Base-by-base conservation (phyloP, 805 yeast genomes). In the Candida gorgasii region DNA sequence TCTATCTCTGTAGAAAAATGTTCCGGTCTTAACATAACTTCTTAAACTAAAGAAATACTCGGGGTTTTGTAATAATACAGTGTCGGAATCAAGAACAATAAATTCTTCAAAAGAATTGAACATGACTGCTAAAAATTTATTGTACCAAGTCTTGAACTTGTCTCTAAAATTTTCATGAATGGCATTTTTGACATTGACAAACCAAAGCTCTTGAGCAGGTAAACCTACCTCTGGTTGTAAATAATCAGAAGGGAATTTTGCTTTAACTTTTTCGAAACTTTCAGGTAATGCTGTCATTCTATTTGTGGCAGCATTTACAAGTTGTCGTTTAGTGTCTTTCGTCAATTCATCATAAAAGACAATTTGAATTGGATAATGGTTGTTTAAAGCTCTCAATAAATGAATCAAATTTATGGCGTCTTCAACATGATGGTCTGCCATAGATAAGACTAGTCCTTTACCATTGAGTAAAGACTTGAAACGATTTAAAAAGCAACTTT, bases 21-120 rank as follows among this genome's bases (percentile, higher is more conserved):
- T 64, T 1, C 73, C 72, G 3, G 59, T 58, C 8, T 54, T 45
- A 6, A 48, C 40, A 35, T 63, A 70, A 17, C 66, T 69, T 17
- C 52, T 45, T 17, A 61, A 40, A 4, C 59, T 50, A 49, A 65
- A 63, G 50, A 59, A 64, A 36, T 45, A 52, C 15, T 55, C 55
- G 3, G 67, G 65, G 17, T 44, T 51, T 42, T 59, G 58, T n/a
- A 65, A 50, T 36, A 72, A 51, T 8, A 73, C 67, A 0, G 75
- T 60, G 53, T 78, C 83, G 2, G 83, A 76, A 58, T 79, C 84
- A 46, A 79, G 51, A 49, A 79, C 57, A 27, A 79, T 65, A 60
- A 69, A 71, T 42, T 79, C 82, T 49, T 76, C 80, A 52, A 75
- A 79, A 1, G 82, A 72, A 47, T 74, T 80, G 58, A 82, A 82